phyloP scores from a whole-genome alignment of 1,284 basidiomycete genomes.

The Trametes sp. region DNA sequence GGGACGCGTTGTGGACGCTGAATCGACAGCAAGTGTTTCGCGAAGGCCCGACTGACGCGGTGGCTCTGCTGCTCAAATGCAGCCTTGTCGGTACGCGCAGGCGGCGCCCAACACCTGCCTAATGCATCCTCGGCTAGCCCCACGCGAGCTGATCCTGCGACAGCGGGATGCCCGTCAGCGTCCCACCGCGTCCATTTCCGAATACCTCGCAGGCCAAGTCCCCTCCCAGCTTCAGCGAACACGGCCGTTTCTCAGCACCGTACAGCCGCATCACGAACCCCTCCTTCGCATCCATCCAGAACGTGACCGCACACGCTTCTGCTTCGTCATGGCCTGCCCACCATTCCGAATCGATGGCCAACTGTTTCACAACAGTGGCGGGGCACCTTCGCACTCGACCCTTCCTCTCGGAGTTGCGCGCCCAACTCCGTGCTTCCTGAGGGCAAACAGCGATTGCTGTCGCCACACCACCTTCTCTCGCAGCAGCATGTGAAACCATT shows the following conservation, averaged over 20 bases:
- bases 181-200: not conserved
- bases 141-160: slow-evolving; percentile 16
- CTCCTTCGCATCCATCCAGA: not conserved
- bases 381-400: not conserved
- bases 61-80: slow-evolving; percentile 24
- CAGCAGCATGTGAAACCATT: not conserved
- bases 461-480: not conserved
- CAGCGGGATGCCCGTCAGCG: slow-evolving; percentile 11
- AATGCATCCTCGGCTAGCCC: slow-evolving; percentile 8
- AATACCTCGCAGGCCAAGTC: not conserved
- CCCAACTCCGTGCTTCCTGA: slow-evolving; percentile 8
- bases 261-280: slow-evolving; percentile 2
- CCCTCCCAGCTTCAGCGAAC: no score
- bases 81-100: slow-evolving; percentile 1
- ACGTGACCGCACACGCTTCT: not conserved
- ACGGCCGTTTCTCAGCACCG: slow-evolving; percentile 4
- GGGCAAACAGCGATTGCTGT: slow-evolving; percentile 4
- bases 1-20: slow-evolving; percentile 23
- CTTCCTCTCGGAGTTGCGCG: slow-evolving; percentile 1
- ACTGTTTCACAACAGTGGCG: not conserved
- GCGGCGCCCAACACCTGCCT: slow-evolving; percentile 1
- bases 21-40: slow-evolving; percentile 15
- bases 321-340: not conserved
- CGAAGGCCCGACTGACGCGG: slow-evolving; percentile 13
- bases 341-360: not conserved